Conservation (phyloP, 139 green algal genomes). For the Mychonastes homosphaera region DNA sequence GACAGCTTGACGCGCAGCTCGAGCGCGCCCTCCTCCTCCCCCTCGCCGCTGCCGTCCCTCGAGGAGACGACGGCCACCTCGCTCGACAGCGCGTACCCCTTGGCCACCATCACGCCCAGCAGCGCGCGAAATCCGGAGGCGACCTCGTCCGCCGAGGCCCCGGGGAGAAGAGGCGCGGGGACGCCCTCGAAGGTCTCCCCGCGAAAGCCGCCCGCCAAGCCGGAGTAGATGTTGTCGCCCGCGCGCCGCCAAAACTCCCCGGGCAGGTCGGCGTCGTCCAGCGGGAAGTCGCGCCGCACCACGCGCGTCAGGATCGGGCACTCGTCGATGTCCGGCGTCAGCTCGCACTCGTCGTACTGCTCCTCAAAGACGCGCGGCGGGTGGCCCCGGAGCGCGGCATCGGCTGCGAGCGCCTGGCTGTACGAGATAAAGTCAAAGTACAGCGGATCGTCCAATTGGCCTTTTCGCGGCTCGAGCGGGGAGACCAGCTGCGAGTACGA, state of each 20-base stretch:
- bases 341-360: slow-evolving; percentile 45
- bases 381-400: too few relatives aligned
- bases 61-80: too few relatives aligned
- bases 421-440: slow-evolving; percentile 90
- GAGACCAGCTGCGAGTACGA: slow-evolving; percentile 24
- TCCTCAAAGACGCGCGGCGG: too few relatives aligned
- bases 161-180: slow-evolving; percentile 12
- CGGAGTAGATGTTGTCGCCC: slow-evolving; percentile 50
- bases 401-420: too few relatives aligned
- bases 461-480: slow-evolving; percentile 22
- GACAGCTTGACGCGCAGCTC: too few relatives aligned
- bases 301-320: slow-evolving; percentile 1
- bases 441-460: slow-evolving; percentile 25
- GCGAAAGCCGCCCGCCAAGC: slow-evolving; percentile 57
- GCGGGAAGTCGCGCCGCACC: slow-evolving; percentile 29
- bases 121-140: slow-evolving; percentile 27
- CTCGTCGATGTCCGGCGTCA: not conserved
- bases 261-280: slow-evolving; percentile 49
- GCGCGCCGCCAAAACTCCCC: slow-evolving; percentile 16
- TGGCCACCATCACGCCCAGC: slow-evolving; percentile 40
- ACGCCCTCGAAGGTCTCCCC: slow-evolving; percentile 42
- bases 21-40: too few relatives aligned
- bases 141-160: slow-evolving; percentile 19
- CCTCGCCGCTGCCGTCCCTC: too few relatives aligned
- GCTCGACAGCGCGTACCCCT: slow-evolving; percentile 55